A percentile compares a stretch with the other conserved stretches of the same genome.
phyloP scores from a whole-genome alignment of 768 basidiomycete species.

The Lactifluus rugatus region DNA sequence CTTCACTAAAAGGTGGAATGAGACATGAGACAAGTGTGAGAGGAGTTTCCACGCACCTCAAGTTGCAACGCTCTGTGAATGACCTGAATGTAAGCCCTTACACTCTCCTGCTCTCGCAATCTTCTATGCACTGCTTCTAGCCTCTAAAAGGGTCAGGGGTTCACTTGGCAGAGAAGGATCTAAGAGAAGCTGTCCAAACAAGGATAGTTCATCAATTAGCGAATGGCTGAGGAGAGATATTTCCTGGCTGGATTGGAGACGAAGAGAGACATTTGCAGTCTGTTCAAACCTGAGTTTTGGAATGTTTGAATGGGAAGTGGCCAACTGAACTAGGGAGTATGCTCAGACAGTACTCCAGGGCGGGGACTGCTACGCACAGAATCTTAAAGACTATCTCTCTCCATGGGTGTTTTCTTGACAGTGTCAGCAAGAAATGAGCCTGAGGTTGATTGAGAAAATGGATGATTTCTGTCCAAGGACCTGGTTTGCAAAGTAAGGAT shows the following conservation, averaged over 20 bases:
- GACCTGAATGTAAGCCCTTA: conserved; percentile 67
- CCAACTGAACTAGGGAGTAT: conserved; percentile 47
- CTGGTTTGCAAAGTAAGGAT: conserved; percentile 27
- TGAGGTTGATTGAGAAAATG: conserved; percentile 29
- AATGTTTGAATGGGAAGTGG: conserved; percentile 40
- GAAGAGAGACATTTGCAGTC: conserved; percentile 35
- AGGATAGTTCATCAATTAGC: conserved; percentile 66
- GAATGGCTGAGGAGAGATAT: conserved; percentile 69
- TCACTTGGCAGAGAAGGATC: conserved; percentile 38
- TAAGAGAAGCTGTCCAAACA: conserved; percentile 57
- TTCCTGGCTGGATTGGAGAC: conserved; percentile 58
- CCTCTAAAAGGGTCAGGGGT: conserved; percentile 64
- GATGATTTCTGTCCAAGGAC: conserved; percentile 37
- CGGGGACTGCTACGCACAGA: conserved; percentile 24
- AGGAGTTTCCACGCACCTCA: conserved; percentile 40
- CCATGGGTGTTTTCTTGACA: conserved; percentile 34
- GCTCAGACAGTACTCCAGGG: conserved; percentile 25
- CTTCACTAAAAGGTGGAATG: conserved; percentile 37
- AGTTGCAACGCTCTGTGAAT: conserved; percentile 60
- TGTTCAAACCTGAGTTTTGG: conserved; percentile 40
- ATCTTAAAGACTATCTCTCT: conserved; percentile 21
- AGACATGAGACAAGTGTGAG: neutral
- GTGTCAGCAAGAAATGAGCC: conserved; percentile 39
- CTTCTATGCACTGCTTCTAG: conserved; percentile 71
- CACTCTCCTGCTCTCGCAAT: conserved; percentile 65